Evolutionary conservation across 495 filamentous ascomycete species (phyloP), one percentile per base, ranked within the genome.

Genomic region (Aspergillus mulundensis): DNA sequence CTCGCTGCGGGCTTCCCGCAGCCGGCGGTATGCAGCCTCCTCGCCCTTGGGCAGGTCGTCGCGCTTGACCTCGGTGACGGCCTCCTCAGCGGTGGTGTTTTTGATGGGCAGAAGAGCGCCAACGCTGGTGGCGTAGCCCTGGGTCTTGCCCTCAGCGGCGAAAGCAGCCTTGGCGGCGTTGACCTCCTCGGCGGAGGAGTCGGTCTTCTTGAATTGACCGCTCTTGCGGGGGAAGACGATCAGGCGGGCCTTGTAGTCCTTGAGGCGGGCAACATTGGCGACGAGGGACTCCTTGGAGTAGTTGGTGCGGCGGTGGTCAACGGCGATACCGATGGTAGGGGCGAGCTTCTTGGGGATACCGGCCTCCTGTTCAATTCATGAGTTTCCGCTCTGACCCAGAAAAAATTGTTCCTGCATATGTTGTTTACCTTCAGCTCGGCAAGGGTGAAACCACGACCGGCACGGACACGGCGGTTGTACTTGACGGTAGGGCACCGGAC

Each of bases 401-500:
- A 3, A 44, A 20, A 24, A 25, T 34, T 16, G 23, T 39, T 47
- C 20, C 52, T 58, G 16, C 16, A 12, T 15, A 28, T 28, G 23
- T 5, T 47, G n/a, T 57, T 66, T 86, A 95, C 93, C 92, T 98
- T 98, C 70, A 98, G 81, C 86, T 98, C 94, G 75, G 85, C 82
- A 54, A 97, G 83, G 59, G 94, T 89, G 86, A 98, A 98, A 66
- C 94, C 94, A 81, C 95, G 90, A 70, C 94, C 94, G 65, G 90
- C 87, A 70, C 95, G 87, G 65, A 96, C 87, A 70, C 92, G 91
- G 70, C 94, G 92, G 88, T 98, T 98, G 83, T 97, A 97, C 84
- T 94, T 96, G 84, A 96, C 76, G 50, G 83, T 87, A 65, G 91
- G 90, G 86, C 90, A 97, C 74, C 90, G 88, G 60, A 97, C 92